Conservation (phyloP, 2,329 filamentous ascomycete species). For the Ophiostoma sp. region DNA sequence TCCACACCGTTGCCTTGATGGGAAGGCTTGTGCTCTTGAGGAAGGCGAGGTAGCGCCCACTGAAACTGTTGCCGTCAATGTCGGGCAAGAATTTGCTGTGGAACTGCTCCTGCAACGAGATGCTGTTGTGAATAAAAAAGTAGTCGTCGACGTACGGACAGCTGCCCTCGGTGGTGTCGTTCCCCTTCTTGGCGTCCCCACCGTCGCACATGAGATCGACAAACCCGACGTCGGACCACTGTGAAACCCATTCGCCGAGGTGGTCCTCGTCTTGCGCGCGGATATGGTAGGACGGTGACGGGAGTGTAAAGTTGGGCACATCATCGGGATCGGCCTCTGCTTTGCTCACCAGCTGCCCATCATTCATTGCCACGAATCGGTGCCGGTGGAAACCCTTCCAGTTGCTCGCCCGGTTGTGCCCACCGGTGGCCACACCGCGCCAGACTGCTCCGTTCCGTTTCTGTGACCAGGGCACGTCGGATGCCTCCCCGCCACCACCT, state of each 20-base stretch:
- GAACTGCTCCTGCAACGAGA: constrained; percentile 56
- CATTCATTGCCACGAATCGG: constrained; percentile 72
- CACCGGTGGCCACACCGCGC: constrained; percentile 68
- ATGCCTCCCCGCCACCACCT: constrained; percentile 37
- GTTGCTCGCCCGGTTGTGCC: constrained; percentile 57
- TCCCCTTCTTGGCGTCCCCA: constrained; percentile 23
- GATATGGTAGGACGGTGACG: constrained; percentile 49
- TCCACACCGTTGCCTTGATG: constrained; percentile 75
- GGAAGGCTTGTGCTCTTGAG: constrained; percentile 68
- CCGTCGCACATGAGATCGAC: constrained; percentile 55
- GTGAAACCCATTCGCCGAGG: constrained; percentile 52
- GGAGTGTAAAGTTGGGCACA: constrained; percentile 57
- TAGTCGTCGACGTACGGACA: constrained; percentile 54
- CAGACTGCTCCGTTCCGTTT: constrained; percentile 59
- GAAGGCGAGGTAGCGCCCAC: constrained; percentile 68
- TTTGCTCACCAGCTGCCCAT: constrained; percentile 57
- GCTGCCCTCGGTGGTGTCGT: constrained; percentile 21
- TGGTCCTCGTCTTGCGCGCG: constrained; percentile 46
- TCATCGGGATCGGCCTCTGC: constrained; percentile 48
- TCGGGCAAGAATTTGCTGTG: constrained; percentile 70
- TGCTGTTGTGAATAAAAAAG: constrained; percentile 43
- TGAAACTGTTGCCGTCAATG: constrained; percentile 66
- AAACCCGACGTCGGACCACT: constrained; percentile 54
- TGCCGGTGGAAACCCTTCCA: constrained; percentile 76
- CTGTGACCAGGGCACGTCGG: constrained; percentile 56